Evolutionary conservation across 805 yeast genomes (phyloP).

Genomic region (Saccharomyces cerevisiae): DNA sequence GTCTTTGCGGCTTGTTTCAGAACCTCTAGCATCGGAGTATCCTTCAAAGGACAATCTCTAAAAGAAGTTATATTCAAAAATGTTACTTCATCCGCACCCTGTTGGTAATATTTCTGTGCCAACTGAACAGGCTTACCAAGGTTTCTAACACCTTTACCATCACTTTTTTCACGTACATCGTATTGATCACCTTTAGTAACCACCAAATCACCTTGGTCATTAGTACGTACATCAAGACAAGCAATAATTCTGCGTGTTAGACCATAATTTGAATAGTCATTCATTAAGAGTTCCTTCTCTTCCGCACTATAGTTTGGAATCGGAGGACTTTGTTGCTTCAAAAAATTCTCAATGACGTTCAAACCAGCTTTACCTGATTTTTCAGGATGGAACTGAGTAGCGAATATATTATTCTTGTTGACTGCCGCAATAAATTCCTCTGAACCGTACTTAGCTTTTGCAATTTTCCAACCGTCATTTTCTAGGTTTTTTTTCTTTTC

Average conservation of each 20-base stretch:
- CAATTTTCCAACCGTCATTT: conserved; percentile 59
- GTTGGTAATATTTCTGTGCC: conserved; percentile 81
- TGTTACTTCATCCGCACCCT: conserved; percentile 97
- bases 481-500: conserved; percentile 28
- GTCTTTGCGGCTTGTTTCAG: conserved; percentile 74
- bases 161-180: conserved; percentile 79
- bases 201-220: conserved; percentile 89
- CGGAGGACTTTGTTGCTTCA: conserved; percentile 34
- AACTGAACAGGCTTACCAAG: conserved; percentile 93
- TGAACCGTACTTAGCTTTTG: conserved; percentile 63
- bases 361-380: conserved; percentile 91
- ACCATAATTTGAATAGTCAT: conserved; percentile 46
- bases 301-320: conserved; percentile 17
- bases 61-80: conserved; percentile 93
- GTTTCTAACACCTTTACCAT: conserved; percentile 64
- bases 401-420: conserved; percentile 68
- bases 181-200: conserved; percentile 99
- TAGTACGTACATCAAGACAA: conserved; percentile 92
- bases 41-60: conserved; percentile 85
- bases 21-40: conserved; percentile 93
- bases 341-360: conserved; percentile 61
- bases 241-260: conserved; percentile 89
- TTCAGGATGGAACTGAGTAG: conserved; percentile 99
- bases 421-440: conserved; percentile 81
- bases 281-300: conserved; percentile 15